Percentiles rank a stretch among this genome's conserved stretches.
Evolutionary conservation across 1,284 basidiomycete genomes (phyloP).

Genomic region (Melampsora americana): DNA sequence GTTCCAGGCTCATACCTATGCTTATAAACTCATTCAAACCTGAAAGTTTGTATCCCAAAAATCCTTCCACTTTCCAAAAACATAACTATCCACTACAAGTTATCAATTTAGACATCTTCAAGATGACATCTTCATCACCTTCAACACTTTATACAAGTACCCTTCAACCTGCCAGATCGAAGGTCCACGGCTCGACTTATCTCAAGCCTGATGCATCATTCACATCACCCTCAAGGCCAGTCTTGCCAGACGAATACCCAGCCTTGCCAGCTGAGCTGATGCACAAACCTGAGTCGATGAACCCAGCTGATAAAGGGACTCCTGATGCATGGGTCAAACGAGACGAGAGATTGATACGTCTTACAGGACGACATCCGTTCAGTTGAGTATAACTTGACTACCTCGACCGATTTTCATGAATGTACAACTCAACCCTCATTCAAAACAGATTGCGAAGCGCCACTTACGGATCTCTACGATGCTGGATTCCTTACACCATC

Average conservation of each 20-base stretch:
- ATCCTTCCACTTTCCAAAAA: no score
- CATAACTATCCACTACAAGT: no score
- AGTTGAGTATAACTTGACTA: constrained; percentile 46
- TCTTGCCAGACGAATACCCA: constrained; percentile 1
- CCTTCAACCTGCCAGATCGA: not conserved
- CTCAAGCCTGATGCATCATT: not conserved
- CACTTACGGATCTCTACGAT: constrained; percentile 59
- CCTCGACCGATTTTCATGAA: constrained; percentile 22
- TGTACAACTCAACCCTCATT: not conserved
- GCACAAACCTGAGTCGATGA: not conserved
- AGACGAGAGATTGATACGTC: constrained; percentile 48
- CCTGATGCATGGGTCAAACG: constrained; percentile 59
- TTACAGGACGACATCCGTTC: constrained; percentile 7
- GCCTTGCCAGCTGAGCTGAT: not conserved
- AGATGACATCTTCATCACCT: not conserved
- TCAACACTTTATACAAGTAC: not conserved
- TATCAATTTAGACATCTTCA: not conserved
- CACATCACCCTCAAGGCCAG: not conserved
- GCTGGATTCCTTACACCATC: constrained; percentile 65
- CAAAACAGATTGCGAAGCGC: constrained; percentile 58
- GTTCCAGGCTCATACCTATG: no score
- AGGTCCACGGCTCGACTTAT: not conserved
- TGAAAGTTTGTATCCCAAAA: no score
- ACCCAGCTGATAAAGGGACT: constrained; percentile 51
- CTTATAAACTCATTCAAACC: no score